These are phyloP conservation scores for Yamadazyma laniorum DNA, from an alignment of 805 yeast genomes.

Conservation along the genomic window DNA sequence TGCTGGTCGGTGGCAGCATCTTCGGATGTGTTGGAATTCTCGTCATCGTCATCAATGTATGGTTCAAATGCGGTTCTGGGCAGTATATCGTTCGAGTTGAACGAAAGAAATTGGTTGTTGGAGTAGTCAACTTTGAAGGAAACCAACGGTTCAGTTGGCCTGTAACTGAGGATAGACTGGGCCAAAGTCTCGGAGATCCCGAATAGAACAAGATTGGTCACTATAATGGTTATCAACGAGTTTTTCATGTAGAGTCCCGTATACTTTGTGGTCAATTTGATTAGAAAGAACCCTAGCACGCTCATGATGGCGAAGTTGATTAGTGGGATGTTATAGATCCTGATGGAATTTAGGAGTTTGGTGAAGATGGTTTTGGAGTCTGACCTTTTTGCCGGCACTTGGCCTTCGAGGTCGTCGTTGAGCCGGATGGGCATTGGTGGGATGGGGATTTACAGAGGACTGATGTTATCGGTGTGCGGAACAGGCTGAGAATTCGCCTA, in stretches of 20 bases:
- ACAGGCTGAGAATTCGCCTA: no score
- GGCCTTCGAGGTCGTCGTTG: conserved; percentile 5
- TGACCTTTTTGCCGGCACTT: not conserved
- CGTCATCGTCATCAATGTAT: conserved; percentile 10
- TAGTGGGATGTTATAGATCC: conserved; percentile 51
- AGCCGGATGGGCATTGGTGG: not conserved
- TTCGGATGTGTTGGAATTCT: not conserved
- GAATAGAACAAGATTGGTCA: conserved; percentile 75
- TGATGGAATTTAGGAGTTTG: conserved; percentile 28
- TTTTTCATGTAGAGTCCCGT: conserved; percentile 59
- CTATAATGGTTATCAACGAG: conserved; percentile 73
- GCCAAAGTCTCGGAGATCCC: conserved; percentile 94
- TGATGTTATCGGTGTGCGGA: no score
- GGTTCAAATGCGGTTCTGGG: not conserved
- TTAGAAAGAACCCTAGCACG: conserved; percentile 47
- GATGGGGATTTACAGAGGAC: no score
- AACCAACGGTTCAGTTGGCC: conserved; percentile 21
- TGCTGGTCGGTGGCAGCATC: not conserved
- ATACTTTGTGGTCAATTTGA: conserved; percentile 56
- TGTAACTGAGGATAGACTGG: conserved; percentile 54
- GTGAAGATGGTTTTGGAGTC: conserved; percentile 13
- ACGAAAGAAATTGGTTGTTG: conserved; percentile 12
- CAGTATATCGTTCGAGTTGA: conserved; percentile 19
- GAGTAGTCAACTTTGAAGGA: conserved; percentile 13
- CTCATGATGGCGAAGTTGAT: conserved; percentile 54